These are phyloP conservation scores for Bipolaris victoriae DNA, from an alignment of 2,329 filamentous ascomycete species.

Conservation along the genomic window DNA sequence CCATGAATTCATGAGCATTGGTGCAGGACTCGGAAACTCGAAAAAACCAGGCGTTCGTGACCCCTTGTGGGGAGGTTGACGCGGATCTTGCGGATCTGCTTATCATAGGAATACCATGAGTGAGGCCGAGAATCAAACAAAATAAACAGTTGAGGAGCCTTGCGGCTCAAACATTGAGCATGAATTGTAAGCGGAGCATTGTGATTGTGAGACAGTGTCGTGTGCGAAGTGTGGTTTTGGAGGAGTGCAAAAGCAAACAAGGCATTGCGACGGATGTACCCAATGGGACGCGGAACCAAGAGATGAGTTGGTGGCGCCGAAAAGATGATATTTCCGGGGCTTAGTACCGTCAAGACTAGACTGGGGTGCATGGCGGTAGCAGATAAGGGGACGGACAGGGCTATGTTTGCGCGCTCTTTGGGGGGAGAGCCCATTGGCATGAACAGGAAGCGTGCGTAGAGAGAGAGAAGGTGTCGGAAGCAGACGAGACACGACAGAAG, in stretches of 20 bases:
- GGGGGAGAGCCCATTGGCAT: too few species aligned
- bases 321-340: slow-evolving; percentile 1
- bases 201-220: slow-evolving; percentile 4
- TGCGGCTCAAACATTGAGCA: background rate
- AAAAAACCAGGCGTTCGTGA: slow-evolving; percentile 44
- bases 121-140: slow-evolving; percentile 23
- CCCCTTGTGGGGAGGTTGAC: slow-evolving; percentile 41
- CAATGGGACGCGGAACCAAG: too few species aligned
- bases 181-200: background rate
- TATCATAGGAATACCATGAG: slow-evolving; percentile 44
- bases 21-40: slow-evolving; percentile 35
- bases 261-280: background rate
- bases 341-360: background rate
- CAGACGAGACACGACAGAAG: background rate
- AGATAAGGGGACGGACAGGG: slow-evolving; percentile 2
- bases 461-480: too few species aligned
- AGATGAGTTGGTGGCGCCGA: slow-evolving; percentile 8
- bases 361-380: background rate
- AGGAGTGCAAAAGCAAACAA: slow-evolving; percentile 1
- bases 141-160: slow-evolving; percentile 27
- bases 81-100: slow-evolving; percentile 39
- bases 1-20: slow-evolving; percentile 36
- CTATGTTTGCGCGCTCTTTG: slow-evolving; percentile 5
- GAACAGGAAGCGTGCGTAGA: too few species aligned
- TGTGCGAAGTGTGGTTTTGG: background rate